Evolutionary conservation across 2,329 filamentous ascomycete genomes (phyloP).

Genomic region (Keithomyces neogunnii): DNA sequence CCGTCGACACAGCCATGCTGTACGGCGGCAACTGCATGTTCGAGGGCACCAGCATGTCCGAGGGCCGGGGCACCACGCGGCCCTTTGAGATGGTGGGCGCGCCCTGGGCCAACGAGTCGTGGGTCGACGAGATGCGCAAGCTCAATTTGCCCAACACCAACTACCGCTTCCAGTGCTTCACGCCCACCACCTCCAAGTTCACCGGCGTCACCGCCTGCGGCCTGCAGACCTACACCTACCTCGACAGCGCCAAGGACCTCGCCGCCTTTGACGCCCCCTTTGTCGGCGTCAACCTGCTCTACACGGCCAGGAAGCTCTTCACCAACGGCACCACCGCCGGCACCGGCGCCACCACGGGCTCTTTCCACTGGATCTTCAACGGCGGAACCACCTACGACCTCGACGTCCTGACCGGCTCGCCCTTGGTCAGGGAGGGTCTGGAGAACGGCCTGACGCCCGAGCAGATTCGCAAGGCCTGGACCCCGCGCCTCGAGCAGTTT

Average conservation of each 20-base stretch:
- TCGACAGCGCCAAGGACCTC: not conserved
- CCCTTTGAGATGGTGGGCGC: slow-evolving; percentile 10
- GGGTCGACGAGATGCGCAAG: slow-evolving; percentile 6
- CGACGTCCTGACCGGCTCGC: slow-evolving; percentile 8
- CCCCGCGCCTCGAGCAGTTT: slow-evolving; percentile 5
- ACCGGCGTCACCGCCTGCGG: slow-evolving; percentile 4
- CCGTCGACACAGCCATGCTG: slow-evolving; percentile 8
- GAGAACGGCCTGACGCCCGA: slow-evolving; percentile 9
- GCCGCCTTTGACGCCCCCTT: slow-evolving; percentile 5
- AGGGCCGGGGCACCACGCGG: slow-evolving; percentile 8
- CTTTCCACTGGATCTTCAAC: slow-evolving; percentile 7
- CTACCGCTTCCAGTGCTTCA: slow-evolving; percentile 10
- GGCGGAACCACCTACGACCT: slow-evolving; percentile 5
- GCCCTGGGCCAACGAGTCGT: slow-evolving; percentile 10
- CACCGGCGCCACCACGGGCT: not conserved
- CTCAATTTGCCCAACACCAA: slow-evolving; percentile 5
- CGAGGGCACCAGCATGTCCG: slow-evolving; percentile 8
- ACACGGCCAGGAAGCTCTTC: slow-evolving; percentile 7
- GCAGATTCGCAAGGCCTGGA: slow-evolving; percentile 7
- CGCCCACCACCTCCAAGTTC: slow-evolving; percentile 8
- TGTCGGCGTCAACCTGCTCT: slow-evolving; percentile 7
- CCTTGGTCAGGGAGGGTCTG: slow-evolving; percentile 9
- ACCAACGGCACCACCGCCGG: not conserved
- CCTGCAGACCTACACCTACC: slow-evolving; percentile 7
- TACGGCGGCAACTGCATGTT: slow-evolving; percentile 10